Base-by-base conservation (phyloP, 1,139 yeast species). In the Suhomyces kunorum region DNA sequence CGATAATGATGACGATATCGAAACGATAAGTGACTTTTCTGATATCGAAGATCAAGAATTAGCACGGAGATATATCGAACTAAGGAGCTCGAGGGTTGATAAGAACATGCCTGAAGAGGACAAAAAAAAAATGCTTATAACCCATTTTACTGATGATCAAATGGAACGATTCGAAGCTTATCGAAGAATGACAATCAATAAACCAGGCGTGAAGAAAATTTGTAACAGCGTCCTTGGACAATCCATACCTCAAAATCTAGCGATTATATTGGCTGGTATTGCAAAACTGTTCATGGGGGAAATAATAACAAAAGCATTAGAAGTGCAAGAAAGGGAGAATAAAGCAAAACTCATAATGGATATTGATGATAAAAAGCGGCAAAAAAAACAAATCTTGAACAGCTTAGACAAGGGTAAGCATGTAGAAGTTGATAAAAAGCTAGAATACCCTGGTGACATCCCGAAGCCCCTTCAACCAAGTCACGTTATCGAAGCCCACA, bases 211-310 rank as follows among this genome's bases (percentile, higher is more conserved):
- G 11, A 87, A 87, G 59, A 87, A 85, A 54, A 70, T 89, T 16
- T 90, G 95, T 12, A 84, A 85, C 50, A 78, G 85, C 11, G 86
- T 86, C 0, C 67, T 87, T 35, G 89, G 89, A 17, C 96, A 89
- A 57, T 81, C 84, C 32, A 80, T 89, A n/a, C 83, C 94, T 1
- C 88, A 80, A 43, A 87, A 86, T 47, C 83, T 89, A 14, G 87
- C 96, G 0, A 81, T 87, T 35, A 82, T 89, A 5, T 64, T 90
- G 37, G 88, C 94, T 7, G 96, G 97, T 60, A 76, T 89, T 42
- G 84, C 95, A 3, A 90, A 90, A 58, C 87, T 87, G 57, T 85
- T 87, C 58, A 76, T 89, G 11, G 95, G 96, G 8, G 97, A 92
- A 51, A 76, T 90, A 7, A 83, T 90, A 16, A 95, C 92, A 44